Evolutionary conservation across 768 basidiomycete species (phyloP).

Genomic region (Lactifluus subvellereus): DNA sequence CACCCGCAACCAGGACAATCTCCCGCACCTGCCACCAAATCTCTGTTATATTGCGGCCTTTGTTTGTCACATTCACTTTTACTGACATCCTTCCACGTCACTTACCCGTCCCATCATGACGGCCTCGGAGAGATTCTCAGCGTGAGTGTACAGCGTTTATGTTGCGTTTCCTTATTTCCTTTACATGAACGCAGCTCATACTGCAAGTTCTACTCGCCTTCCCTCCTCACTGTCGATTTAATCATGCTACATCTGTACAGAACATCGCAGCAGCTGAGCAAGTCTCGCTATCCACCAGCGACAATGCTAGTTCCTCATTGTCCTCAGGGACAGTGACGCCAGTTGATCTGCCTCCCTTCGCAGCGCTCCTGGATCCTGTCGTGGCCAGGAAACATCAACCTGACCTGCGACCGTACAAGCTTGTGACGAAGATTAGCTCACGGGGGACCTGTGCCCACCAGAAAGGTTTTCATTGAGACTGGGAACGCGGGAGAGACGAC

Average conservation of each 20-base stretch:
- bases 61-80: too few relatives aligned
- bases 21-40: too few relatives aligned
- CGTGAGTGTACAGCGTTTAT: too few relatives aligned
- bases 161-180: too few relatives aligned
- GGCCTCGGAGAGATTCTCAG: too few relatives aligned
- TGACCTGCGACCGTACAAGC: conserved; percentile 6
- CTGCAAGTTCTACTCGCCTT: not conserved
- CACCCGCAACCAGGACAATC: too few relatives aligned
- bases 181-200: not conserved
- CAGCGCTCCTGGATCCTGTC: not conserved
- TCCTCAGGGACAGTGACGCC: conserved; percentile 9
- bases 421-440: not conserved
- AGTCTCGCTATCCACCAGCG: conserved; percentile 20
- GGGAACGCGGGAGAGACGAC: conserved; percentile 15
- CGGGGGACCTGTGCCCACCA: conserved; percentile 11
- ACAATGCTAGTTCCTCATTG: conserved; percentile 8
- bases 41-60: too few relatives aligned
- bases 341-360: not conserved
- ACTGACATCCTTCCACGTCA: too few relatives aligned
- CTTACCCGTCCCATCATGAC: too few relatives aligned
- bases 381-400: conserved; percentile 16
- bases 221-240: not conserved
- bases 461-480: conserved; percentile 1
- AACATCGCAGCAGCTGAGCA: conserved; percentile 18
- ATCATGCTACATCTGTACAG: not conserved